Evolutionary conservation across 139 green algal genomes (phyloP), one percentile per base, ranked within the genome.

Genomic region (Auxenochlorella pyrenoidosa): DNA sequence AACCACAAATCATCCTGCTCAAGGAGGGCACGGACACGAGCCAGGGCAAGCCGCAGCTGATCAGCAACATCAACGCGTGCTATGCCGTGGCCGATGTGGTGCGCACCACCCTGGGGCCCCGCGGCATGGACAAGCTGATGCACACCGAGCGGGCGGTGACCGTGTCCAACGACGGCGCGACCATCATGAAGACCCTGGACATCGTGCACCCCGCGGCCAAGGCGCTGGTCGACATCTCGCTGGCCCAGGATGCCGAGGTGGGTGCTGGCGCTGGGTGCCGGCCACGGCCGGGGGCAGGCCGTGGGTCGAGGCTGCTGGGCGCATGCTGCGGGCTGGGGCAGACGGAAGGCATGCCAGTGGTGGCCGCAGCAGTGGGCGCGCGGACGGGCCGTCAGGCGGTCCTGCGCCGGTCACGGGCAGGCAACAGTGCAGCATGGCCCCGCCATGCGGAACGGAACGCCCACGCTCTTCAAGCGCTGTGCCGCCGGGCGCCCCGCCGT

Each of bases 81-180:
- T 93, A 96, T 81, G 98, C 98, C 3, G 96, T 99, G 8, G 97
- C 96, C 3, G 98, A 99, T 84, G 93, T 96, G 6, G 94, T 99
- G 6, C 91, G 96, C 59, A 99, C 97, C 22, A 99, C 98, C 21
- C 91, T 99, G 43, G 98, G 98, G 0, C 98, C 98, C 1, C 91
- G 98, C n/a, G 98, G 98, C 54, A 99, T 99, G 96, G 98, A 99
- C 94, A 99, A 99, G 84, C 94, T 99, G 16, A 97, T 99, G 65
- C 93, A 98, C 86, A 95, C 97, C 75, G 92, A 95, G 66, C 71
- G 83, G 19, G 54, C 59, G 1, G 83, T 82, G 15, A 75, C 83
- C 2, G 83, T 81, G 51, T 80, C 43, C 66, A 87, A 86, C 40
- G 83, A 82, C 54, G 83, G 83, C 6, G 59, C 80, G 30, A 99